Percentiles rank a stretch among this genome's conserved stretches.
phyloP scores from a whole-genome alignment of 2,329 filamentous ascomycete genomes.

The Trichoderma sp. region DNA sequence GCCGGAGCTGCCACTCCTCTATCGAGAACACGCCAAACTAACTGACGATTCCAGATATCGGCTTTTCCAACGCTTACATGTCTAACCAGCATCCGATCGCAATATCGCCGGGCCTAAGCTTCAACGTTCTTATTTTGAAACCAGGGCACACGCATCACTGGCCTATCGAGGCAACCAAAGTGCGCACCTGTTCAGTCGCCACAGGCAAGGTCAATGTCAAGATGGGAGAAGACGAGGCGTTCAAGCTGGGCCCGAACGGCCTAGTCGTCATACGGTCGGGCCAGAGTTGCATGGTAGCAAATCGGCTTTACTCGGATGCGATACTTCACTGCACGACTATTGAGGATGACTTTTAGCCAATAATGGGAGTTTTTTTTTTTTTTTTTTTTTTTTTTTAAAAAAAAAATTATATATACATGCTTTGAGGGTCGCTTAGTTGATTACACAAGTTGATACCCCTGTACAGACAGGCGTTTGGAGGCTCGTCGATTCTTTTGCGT shows the following conservation, averaged over 20 bases:
- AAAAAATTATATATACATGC: not conserved
- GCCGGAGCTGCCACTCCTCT: not conserved
- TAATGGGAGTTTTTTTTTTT: not conserved
- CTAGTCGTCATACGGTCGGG: slow-evolving; percentile 43
- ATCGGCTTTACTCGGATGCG: slow-evolving; percentile 44
- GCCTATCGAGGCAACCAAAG: slow-evolving; percentile 27
- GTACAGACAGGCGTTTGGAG: slow-evolving; percentile 1
- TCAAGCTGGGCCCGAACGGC: slow-evolving; percentile 43
- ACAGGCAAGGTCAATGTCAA: slow-evolving; percentile 42
- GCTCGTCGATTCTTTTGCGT: not conserved
- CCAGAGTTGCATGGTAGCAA: slow-evolving; percentile 38
- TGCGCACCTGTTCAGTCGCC: slow-evolving; percentile 41
- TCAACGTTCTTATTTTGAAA: slow-evolving; percentile 41
- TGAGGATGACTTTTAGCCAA: slow-evolving; percentile 21
- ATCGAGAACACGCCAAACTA: not conserved
- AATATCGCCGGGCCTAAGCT: slow-evolving; percentile 37
- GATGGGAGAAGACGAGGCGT: slow-evolving; percentile 33
- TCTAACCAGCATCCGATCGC: slow-evolving; percentile 35
- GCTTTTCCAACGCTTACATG: slow-evolving; percentile 43
- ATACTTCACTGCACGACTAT: slow-evolving; percentile 42
- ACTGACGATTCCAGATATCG: slow-evolving; percentile 35
- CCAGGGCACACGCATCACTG: slow-evolving; percentile 37
- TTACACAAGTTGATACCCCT: slow-evolving; percentile 11
- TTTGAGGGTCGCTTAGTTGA: not conserved
- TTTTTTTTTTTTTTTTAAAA: not conserved